Evolutionary conservation across 1,284 basidiomycete genomes (phyloP).

Genomic region (Ganoderma lucidum): DNA sequence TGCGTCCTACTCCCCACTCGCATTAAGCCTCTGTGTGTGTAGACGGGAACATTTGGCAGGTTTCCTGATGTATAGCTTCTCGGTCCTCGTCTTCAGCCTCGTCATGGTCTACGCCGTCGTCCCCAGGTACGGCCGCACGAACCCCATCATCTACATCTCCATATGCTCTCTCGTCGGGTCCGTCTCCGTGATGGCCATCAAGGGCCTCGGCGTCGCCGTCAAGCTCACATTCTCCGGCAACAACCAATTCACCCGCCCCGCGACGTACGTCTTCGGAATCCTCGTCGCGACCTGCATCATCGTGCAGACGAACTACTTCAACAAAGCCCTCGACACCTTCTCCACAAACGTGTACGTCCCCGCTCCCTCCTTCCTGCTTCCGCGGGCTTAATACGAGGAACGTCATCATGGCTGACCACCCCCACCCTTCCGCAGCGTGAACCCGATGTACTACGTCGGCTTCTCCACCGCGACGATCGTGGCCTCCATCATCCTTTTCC

Average conservation of each 20-base stretch:
- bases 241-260: conserved; percentile 95
- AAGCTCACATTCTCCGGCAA: conserved; percentile 95
- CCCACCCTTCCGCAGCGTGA: conserved; percentile 70
- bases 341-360: conserved; percentile 93
- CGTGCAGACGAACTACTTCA: conserved; percentile 99
- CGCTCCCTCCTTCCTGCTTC: too few species aligned
- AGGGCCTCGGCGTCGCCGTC: conserved; percentile 96
- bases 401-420: background rate
- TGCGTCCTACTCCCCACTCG: conserved; percentile 45
- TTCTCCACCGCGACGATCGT: conserved; percentile 97
- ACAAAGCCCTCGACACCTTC: conserved; percentile 97
- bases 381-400: too few species aligned
- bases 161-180: conserved; percentile 93
- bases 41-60: conserved; percentile 53
- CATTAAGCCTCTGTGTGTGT: background rate
- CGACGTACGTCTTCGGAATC: conserved; percentile 94
- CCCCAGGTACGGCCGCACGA: conserved; percentile 89
- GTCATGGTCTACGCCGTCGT: conserved; percentile 90
- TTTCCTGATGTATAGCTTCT: conserved; percentile 90
- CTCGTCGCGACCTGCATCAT: conserved; percentile 89
- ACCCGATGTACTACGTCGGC: conserved; percentile 98
- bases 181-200: conserved; percentile 93
- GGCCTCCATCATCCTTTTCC: conserved; percentile 95
- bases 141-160: conserved; percentile 93
- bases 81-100: conserved; percentile 83